Evolutionary conservation across 2,329 filamentous ascomycete genomes (phyloP).

Genomic region (Sphaerostilbella broomeana): DNA sequence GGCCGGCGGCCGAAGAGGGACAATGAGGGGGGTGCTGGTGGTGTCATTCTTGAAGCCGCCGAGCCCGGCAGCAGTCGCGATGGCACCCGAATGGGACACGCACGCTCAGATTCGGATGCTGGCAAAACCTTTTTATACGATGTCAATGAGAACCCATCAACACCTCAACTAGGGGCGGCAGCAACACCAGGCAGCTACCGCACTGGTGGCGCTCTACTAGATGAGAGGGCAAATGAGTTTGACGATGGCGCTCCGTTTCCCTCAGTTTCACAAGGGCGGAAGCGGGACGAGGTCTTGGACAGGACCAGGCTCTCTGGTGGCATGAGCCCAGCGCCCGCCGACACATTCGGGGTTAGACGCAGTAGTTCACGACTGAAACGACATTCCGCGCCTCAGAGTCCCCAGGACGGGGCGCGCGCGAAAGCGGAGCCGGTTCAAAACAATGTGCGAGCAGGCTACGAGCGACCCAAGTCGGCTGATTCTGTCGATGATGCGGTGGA

Average conservation of each 20-base stretch:
- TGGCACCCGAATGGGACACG: constrained; percentile 16
- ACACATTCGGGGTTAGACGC: constrained; percentile 42
- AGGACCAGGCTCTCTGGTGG: constrained; percentile 40
- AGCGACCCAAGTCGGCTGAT: constrained; percentile 71
- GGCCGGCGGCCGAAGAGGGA: constrained; percentile 44
- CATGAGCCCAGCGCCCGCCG: constrained; percentile 41
- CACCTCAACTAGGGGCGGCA: constrained; percentile 15
- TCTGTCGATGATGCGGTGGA: constrained; percentile 85
- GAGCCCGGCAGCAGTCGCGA: constrained; percentile 25
- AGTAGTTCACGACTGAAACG: constrained; percentile 54
- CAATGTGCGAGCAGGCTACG: constrained; percentile 48
- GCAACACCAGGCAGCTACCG: constrained; percentile 20
- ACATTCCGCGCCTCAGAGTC: constrained; percentile 41
- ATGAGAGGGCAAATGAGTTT: constrained; percentile 21
- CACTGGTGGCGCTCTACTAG: constrained; percentile 25
- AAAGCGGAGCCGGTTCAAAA: constrained; percentile 23
- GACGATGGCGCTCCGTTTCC: constrained; percentile 67
- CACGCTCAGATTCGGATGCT: constrained; percentile 11
- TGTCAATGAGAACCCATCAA: constrained; percentile 16
- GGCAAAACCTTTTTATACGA: constrained; percentile 10
- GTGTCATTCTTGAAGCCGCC: constrained; percentile 38
- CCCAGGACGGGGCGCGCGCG: constrained; percentile 28
- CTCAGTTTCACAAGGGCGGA: constrained; percentile 55
- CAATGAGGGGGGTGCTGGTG: constrained; percentile 31
- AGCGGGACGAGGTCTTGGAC: constrained; percentile 45